phyloP scores from a whole-genome alignment of 1,284 basidiomycete species.

The Stygiomarasmius scandens region DNA sequence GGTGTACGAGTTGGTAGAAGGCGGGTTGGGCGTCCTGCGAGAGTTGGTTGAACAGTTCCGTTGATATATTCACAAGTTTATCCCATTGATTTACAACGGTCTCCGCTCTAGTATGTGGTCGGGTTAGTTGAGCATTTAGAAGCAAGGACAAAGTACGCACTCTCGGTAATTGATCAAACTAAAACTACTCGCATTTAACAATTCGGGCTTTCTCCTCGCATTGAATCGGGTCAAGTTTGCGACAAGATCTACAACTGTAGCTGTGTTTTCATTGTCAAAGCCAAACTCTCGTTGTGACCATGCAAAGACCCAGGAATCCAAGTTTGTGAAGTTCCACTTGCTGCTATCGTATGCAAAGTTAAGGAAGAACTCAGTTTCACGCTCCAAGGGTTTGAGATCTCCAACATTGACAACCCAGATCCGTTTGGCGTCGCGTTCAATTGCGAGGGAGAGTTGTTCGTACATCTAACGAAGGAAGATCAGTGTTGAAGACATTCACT shows the following conservation, averaged over 20 bases:
- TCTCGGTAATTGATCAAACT: conserved; percentile 69
- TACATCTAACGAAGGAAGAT: conserved; percentile 43
- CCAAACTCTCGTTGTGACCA: conserved; percentile 74
- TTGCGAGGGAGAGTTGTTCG: conserved; percentile 64
- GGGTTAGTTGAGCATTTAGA: not conserved
- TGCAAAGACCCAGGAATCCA: conserved; percentile 52
- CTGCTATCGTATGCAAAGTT: conserved; percentile 62
- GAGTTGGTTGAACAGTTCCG: conserved; percentile 56
- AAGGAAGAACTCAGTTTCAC: conserved; percentile 72
- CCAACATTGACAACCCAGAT: conserved; percentile 70
- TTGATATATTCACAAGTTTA: conserved; percentile 50
- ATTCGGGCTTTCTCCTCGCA: conserved; percentile 66
- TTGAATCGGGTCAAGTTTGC: conserved; percentile 65
- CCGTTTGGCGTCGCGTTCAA: conserved; percentile 56
- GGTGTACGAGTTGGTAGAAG: conserved; percentile 71
- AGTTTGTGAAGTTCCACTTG: conserved; percentile 52
- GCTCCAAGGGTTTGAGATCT: conserved; percentile 75
- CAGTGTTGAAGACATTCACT: not conserved
- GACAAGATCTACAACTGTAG: conserved; percentile 52
- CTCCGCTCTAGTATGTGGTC: conserved; percentile 44
- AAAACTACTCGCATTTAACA: conserved; percentile 64
- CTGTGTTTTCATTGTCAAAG: conserved; percentile 38
- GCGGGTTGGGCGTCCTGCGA: conserved; percentile 50
- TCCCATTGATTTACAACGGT: conserved; percentile 53
- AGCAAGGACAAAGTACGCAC: conserved; percentile 38